These are phyloP conservation scores for Agastache rugosa DNA, from an alignment of 257 asterid genomes.

Conservation along the genomic window DNA sequence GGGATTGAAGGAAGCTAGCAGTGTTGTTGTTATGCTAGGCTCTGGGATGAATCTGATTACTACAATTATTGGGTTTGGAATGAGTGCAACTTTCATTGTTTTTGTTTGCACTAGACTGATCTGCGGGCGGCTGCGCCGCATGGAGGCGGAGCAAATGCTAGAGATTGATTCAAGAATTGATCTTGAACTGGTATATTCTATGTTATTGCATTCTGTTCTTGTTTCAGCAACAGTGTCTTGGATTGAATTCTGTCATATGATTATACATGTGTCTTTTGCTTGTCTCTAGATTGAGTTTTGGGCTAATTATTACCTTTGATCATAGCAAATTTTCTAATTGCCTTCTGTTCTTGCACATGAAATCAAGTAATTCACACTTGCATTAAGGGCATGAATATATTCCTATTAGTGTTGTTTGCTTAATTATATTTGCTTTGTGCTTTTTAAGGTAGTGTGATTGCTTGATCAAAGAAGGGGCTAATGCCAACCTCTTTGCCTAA, in stretches of 20 bases:
- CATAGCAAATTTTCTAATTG: neutral
- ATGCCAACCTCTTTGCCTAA: neutral
- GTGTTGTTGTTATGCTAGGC: slow-evolving; percentile 54
- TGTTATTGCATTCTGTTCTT: neutral
- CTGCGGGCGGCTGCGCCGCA: slow-evolving; percentile 81
- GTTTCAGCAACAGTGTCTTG: neutral
- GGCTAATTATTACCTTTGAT: neutral
- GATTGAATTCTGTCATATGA: neutral
- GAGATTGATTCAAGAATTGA: slow-evolving; percentile 69
- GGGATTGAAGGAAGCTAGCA: slow-evolving; percentile 25
- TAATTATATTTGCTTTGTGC: neutral
- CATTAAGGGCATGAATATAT: neutral
- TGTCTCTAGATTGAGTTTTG: neutral
- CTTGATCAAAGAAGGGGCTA: neutral
- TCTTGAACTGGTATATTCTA: slow-evolving; percentile 66
- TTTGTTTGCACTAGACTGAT: slow-evolving; percentile 85
- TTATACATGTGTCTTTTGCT: neutral
- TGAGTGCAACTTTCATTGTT: slow-evolving; percentile 94
- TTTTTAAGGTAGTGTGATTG: neutral
- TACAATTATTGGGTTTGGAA: slow-evolving; percentile 85
- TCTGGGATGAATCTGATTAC: slow-evolving; percentile 85
- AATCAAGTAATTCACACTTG: slow-evolving; percentile 5
- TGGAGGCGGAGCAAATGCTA: slow-evolving; percentile 69
- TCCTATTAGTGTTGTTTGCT: neutral
- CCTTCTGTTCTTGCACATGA: neutral